Evolutionary conservation across 106 monocot genomes (phyloP).

Genomic region (Cymbidium sinense): DNA sequence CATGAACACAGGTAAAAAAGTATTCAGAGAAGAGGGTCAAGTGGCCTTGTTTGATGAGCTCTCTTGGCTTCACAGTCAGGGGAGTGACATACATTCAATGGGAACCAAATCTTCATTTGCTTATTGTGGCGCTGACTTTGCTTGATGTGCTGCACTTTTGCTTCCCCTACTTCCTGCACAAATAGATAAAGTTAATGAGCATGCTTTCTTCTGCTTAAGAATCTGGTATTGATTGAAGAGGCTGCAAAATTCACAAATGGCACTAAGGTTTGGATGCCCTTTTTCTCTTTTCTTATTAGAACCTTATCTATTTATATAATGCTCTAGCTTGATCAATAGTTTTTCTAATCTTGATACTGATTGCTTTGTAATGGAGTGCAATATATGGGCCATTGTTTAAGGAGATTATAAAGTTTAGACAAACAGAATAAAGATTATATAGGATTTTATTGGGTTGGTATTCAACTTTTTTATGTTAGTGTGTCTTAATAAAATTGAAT

Average conservation of each 20-base stretch:
- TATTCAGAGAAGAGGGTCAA: too few species aligned
- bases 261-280: background rate
- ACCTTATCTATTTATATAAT: background rate
- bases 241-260: background rate
- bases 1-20: too few species aligned
- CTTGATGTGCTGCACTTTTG: background rate
- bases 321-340: background rate
- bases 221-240: background rate
- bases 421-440: too few species aligned
- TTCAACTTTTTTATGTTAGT: too few species aligned
- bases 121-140: background rate
- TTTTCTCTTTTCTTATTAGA: background rate
- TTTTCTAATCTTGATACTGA: background rate
- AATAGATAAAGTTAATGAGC: background rate
- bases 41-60: too few species aligned
- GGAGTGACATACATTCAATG: background rate
- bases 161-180: background rate
- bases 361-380: background rate
- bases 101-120: background rate
- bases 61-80: background rate
- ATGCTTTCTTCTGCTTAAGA: background rate
- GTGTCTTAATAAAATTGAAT: too few species aligned
- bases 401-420: too few species aligned
- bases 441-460: too few species aligned
- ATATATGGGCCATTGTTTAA: too few species aligned